phyloP scores from a whole-genome alignment of 306 rosid species.

The Hippophae rhamnoides region DNA sequence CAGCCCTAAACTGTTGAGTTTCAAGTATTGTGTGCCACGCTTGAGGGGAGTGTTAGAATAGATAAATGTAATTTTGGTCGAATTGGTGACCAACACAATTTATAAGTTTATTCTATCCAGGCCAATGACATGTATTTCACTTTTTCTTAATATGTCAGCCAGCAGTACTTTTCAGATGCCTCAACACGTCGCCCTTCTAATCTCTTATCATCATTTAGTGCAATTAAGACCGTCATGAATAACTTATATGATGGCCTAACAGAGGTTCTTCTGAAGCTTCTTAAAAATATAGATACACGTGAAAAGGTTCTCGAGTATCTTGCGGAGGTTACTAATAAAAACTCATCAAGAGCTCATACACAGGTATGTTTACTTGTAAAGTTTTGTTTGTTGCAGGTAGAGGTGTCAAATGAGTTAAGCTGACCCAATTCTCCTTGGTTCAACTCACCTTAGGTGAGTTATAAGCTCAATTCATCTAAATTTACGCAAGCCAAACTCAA shows the following conservation, averaged over 20 bases:
- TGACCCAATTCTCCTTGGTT: no score
- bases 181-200: slow-evolving; percentile 72
- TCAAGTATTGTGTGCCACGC: no score
- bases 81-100: no score
- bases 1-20: no score
- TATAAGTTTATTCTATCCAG: no score
- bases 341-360: slow-evolving; percentile 93
- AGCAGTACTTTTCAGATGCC: slow-evolving; percentile 90
- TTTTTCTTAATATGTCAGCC: slow-evolving; percentile 40
- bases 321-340: slow-evolving; percentile 84
- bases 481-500: no score
- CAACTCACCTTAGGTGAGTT: no score
- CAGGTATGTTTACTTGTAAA: slow-evolving; percentile 42
- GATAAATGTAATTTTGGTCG: no score
- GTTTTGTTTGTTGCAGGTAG: background rate
- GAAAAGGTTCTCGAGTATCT: slow-evolving; percentile 80
- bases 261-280: slow-evolving; percentile 67
- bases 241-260: slow-evolving; percentile 70
- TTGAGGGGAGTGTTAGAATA: no score
- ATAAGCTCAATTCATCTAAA: no score
- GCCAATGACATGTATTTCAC: no score
- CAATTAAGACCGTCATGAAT: slow-evolving; percentile 78
- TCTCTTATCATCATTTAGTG: slow-evolving; percentile 68
- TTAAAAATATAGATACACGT: slow-evolving; percentile 77
- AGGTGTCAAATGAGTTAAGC: background rate